These are phyloP conservation scores for barley (Hordeum vulgare) DNA, from an alignment of 176 grass and related monocot genomes.

Conservation along the genomic window DNA sequence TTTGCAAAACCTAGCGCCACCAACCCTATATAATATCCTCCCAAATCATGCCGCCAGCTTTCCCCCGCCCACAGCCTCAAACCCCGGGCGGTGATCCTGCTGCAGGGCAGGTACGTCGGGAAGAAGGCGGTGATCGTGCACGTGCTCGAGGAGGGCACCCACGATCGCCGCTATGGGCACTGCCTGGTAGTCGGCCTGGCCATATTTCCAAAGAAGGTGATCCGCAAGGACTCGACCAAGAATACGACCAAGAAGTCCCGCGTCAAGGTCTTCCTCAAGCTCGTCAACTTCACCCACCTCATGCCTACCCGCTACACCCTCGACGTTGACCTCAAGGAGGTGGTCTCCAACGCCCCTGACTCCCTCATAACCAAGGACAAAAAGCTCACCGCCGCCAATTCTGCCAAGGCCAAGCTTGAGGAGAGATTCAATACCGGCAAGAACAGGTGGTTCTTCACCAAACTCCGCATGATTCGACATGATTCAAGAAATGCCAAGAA, in stretches of 20 bases:
- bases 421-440: constrained; percentile 50
- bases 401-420: constrained; percentile 34
- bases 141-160: constrained; percentile 48
- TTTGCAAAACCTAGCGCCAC: too few relatives aligned
- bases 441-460: constrained; percentile 63
- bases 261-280: too few relatives aligned
- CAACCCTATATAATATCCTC: too few relatives aligned
- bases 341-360: constrained; percentile 4
- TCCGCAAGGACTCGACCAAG: too few relatives aligned
- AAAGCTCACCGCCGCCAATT: constrained; percentile 31
- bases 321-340: too few relatives aligned
- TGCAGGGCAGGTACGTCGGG: constrained; percentile 36
- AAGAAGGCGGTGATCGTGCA: constrained; percentile 45
- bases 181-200: constrained; percentile 44
- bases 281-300: too few relatives aligned
- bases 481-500: too few relatives aligned
- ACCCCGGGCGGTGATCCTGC: constrained; percentile 38
- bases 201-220: too few relatives aligned
- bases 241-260: too few relatives aligned
- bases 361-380: constrained; percentile 17
- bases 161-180: constrained; percentile 45
- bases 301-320: too few relatives aligned
- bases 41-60: neutral
- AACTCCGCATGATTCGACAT: too few relatives aligned
- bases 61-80: neutral